These are phyloP conservation scores for Scheffersomyces parashehatae DNA, from an alignment of 1,139 yeast genomes.

Conservation along the genomic window DNA sequence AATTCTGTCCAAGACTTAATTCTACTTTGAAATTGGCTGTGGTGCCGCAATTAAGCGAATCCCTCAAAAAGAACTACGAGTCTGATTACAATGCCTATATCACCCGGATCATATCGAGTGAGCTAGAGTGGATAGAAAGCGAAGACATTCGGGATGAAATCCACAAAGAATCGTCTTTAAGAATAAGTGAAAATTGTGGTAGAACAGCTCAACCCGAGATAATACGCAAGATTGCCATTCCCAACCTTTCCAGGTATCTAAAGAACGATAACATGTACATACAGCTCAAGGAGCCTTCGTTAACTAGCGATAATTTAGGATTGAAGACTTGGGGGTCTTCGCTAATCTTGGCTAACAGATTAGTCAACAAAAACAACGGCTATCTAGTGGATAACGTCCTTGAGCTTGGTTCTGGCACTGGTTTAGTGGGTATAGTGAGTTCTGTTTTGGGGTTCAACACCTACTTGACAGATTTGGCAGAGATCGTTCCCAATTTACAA, in stretches of 20 bases:
- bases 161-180: slow-evolving; percentile 54
- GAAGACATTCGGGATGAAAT: slow-evolving; percentile 43
- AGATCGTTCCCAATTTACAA: slow-evolving; percentile 66
- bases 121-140: slow-evolving; percentile 49
- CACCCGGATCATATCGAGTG: slow-evolving; percentile 61
- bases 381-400: slow-evolving; percentile 49
- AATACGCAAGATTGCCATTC: slow-evolving; percentile 47
- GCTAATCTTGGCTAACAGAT: slow-evolving; percentile 60
- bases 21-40: slow-evolving; percentile 22
- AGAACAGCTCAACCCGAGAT: slow-evolving; percentile 81
- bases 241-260: slow-evolving; percentile 23
- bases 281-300: slow-evolving; percentile 72
- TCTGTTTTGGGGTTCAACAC: slow-evolving; percentile 52
- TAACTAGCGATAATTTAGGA: slow-evolving; percentile 86
- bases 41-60: slow-evolving; percentile 25
- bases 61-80: slow-evolving; percentile 21
- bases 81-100: slow-evolving; percentile 55
- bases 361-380: slow-evolving; percentile 26
- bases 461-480: slow-evolving; percentile 74
- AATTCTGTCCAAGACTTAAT: slow-evolving; percentile 35
- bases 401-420: slow-evolving; percentile 94
- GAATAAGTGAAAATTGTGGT: slow-evolving; percentile 85
- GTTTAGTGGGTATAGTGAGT: slow-evolving; percentile 77
- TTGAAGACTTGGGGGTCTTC: slow-evolving; percentile 97
- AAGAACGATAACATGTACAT: slow-evolving; percentile 26